Evolutionary conservation across 2,329 filamentous ascomycete genomes (phyloP).

Genomic region (Epicoccum sorghinum): DNA sequence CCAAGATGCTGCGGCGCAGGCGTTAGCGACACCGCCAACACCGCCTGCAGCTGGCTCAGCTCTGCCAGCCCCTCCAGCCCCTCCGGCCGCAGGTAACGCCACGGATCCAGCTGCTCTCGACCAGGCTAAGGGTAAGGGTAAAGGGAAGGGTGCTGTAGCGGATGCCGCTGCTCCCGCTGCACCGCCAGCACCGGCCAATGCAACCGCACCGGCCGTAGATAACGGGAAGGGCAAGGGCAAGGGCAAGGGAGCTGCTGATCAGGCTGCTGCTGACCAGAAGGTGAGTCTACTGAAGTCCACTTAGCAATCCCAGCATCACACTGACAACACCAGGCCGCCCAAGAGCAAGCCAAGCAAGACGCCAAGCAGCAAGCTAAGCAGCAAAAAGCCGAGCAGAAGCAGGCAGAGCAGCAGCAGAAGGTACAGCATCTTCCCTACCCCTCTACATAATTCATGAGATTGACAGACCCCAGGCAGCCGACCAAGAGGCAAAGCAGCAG

Average conservation of each 20-base stretch:
- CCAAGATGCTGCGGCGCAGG: slow-evolving; percentile 16
- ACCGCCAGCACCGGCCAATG: neutral
- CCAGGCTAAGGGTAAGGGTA: neutral
- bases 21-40: neutral
- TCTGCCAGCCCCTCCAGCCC: no score
- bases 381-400: neutral
- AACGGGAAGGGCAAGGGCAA: slow-evolving; percentile 18
- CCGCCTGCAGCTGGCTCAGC: neutral
- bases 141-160: neutral
- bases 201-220: neutral
- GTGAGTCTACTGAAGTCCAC: neutral
- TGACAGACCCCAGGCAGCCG: neutral
- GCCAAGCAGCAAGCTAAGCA: slow-evolving; percentile 2
- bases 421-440: neutral
- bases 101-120: neutral
- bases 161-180: neutral
- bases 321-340: neutral
- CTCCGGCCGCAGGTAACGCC: neutral
- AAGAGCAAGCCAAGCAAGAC: slow-evolving; percentile 1
- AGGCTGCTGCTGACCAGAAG: neutral
- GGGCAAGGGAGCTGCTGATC: slow-evolving; percentile 13
- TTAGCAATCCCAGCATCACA: neutral
- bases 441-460: neutral
- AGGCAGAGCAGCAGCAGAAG: slow-evolving; percentile 1
- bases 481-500: neutral